Percentiles rank a stretch among this genome's conserved stretches.
phyloP scores from a whole-genome alignment of 2,329 filamentous ascomycete genomes.

The Xylariomycetidae sp. region DNA sequence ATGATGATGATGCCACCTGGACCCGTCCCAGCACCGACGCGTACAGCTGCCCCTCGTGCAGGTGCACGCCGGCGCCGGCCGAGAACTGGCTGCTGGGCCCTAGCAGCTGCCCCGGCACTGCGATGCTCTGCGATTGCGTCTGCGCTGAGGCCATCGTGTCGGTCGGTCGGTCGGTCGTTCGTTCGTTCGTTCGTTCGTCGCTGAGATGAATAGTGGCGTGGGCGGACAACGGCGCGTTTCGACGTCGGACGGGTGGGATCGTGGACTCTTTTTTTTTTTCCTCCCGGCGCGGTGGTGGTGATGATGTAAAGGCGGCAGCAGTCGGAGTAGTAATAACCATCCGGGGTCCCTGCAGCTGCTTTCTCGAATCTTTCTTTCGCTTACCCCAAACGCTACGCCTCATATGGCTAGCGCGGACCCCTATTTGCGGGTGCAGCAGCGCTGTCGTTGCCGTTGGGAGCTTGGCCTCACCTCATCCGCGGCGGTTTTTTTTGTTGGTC shows the following conservation, averaged over 20 bases:
- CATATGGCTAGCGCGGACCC: no score
- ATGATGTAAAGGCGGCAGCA: constrained; percentile 18
- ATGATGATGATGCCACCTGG: constrained; percentile 36
- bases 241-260: background rate
- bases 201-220: no score
- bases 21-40: constrained; percentile 77
- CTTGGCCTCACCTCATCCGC: no score
- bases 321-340: no score
- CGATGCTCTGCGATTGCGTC: constrained; percentile 36
- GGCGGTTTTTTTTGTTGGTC: no score
- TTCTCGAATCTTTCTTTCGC: no score
- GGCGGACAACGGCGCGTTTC: background rate
- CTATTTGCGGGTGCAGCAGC: no score
- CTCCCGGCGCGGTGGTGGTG: background rate
- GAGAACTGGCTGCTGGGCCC: constrained; percentile 61
- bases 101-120: constrained; percentile 76
- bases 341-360: no score
- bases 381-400: no score
- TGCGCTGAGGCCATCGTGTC: constrained; percentile 17
- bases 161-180: no score
- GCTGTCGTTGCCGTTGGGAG: no score
- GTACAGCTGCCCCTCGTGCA: constrained; percentile 68
- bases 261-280: constrained; percentile 6
- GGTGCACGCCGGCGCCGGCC: constrained; percentile 78
- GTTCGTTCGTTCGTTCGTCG: no score